Percentiles rank a stretch among this genome's conserved stretches.
phyloP scores from a whole-genome alignment of 805 yeast genomes.

The Teunomyces funiuensis region DNA sequence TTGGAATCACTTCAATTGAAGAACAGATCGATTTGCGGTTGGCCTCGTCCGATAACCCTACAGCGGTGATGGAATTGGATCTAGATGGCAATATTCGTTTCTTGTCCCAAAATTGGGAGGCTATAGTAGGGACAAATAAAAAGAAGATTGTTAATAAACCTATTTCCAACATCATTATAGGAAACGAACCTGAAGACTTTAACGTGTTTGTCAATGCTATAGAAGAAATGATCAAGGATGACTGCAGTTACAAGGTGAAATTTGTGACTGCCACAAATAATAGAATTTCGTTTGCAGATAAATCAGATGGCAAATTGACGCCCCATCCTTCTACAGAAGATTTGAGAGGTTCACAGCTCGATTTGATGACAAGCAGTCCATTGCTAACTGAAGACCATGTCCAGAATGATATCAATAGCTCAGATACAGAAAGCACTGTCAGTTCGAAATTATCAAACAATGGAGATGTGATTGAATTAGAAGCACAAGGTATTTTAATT shows the following conservation, averaged over 20 bases:
- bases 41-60: slow-evolving; percentile 69
- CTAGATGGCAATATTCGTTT: slow-evolving; percentile 76
- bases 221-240: slow-evolving; percentile 67
- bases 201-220: slow-evolving; percentile 69
- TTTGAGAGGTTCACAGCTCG: background rate
- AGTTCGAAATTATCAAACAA: slow-evolving; percentile 47
- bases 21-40: slow-evolving; percentile 54
- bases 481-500: slow-evolving; percentile 90
- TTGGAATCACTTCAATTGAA: slow-evolving; percentile 24
- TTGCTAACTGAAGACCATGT: slow-evolving; percentile 1
- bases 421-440: slow-evolving; percentile 11
- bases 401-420: background rate
- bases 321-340: slow-evolving; percentile 25
- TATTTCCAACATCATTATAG: slow-evolving; percentile 63
- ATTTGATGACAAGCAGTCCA: background rate
- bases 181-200: slow-evolving; percentile 59
- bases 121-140: slow-evolving; percentile 66
- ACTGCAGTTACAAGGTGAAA: slow-evolving; percentile 73
- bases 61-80: slow-evolving; percentile 81
- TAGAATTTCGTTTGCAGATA: slow-evolving; percentile 1
- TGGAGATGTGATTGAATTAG: slow-evolving; percentile 68
- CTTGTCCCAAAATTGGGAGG: slow-evolving; percentile 75
- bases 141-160: slow-evolving; percentile 55
- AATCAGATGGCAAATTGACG: slow-evolving; percentile 20
- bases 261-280: slow-evolving; percentile 56